Base-by-base conservation (phyloP, 1,139 yeast genomes). In the Protomyces lactucae-debilis region DNA sequence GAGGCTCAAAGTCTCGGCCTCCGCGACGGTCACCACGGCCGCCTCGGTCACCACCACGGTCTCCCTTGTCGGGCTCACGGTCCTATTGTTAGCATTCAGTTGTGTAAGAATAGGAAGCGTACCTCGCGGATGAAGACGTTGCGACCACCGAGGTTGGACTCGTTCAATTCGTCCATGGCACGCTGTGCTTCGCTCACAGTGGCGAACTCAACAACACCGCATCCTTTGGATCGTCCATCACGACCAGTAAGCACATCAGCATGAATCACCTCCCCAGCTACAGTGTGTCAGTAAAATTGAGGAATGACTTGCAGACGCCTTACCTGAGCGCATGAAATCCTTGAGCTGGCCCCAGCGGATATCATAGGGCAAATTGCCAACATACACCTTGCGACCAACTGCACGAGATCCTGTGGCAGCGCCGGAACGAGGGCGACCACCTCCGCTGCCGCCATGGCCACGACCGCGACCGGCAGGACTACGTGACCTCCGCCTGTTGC, bases 41-140 rank as follows among this genome's bases (percentile, higher is more conserved):
- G 18, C 61, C 64, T 12, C 55, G 53, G 14, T 23, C n/a, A 16
- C 57, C 61, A 18, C 65, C 64, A 4, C 59, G 51, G 18, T 40
- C 25, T 2, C 69, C 71, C 55, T 71, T 71, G 63, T 72, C 76
- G 57, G 68, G 64, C 66, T 76, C 80, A 23, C 80, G 76, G 69
- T 78, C 80, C 71, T 77, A 56, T 3, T n/a, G 52, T 59, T 40
- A 52, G 56, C 32, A 21, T 6, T 39, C 23, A 18, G 53, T n/a
- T 3, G 6, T 12, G 52, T n/a, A 14, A 21, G 12, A 3, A 32
- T 3, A 3, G n/a, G 23, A 10, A n/a, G n/a, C 46, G 10, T 61
- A 88, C 96, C 75, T 87, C 96, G 76, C 98, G 86, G 8, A 93
- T 96, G 77, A 88, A 92, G 55, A 93, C 87, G 71, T 85, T 86